Conservation (phyloP, 2,329 filamentous ascomycete species). For the Fusarium mexicanum region DNA sequence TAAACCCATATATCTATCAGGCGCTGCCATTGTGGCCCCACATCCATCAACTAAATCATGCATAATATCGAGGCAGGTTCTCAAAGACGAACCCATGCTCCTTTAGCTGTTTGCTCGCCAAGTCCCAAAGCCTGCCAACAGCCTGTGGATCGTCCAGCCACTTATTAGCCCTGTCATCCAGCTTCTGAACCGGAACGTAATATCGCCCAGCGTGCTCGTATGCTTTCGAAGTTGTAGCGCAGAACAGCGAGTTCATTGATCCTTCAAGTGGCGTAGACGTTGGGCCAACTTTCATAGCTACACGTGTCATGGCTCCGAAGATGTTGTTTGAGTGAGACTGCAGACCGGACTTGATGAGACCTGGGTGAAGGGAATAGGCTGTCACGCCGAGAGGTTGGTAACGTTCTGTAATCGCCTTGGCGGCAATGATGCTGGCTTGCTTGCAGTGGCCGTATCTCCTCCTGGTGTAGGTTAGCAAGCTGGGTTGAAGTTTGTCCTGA, state of each 20-base stretch:
- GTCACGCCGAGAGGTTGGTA: conserved; percentile 32
- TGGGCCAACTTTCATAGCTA: conserved; percentile 24
- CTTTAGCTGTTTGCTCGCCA: conserved; percentile 10
- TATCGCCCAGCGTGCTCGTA: conserved; percentile 18
- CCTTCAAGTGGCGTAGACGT: conserved; percentile 28
- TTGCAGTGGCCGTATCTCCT: conserved; percentile 37
- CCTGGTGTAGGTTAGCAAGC: neutral
- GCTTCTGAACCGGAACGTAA: conserved; percentile 32
- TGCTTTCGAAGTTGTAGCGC: conserved; percentile 27
- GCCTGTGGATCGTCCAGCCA: conserved; percentile 34
- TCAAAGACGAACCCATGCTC: conserved; percentile 13
- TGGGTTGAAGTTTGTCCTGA: rapidly evolving
- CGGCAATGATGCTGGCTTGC: conserved; percentile 32
- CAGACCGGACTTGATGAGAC: conserved; percentile 33
- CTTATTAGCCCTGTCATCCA: conserved; percentile 23
- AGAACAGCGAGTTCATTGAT: conserved; percentile 37
- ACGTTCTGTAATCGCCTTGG: conserved; percentile 33
- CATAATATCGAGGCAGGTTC: neutral
- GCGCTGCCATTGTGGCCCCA: too few relatives aligned
- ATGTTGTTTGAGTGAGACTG: conserved; percentile 26
- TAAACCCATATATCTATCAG: too few relatives aligned
- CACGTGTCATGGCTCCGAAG: conserved; percentile 25
- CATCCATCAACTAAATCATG: rapidly evolving
- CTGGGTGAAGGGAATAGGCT: conserved; percentile 40
- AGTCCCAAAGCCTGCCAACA: conserved; percentile 19